A percentile compares a stretch with the other conserved stretches of the same genome.
phyloP scores from a whole-genome alignment of 2,329 filamentous ascomycete genomes.

The Beauveria brongniartii region DNA sequence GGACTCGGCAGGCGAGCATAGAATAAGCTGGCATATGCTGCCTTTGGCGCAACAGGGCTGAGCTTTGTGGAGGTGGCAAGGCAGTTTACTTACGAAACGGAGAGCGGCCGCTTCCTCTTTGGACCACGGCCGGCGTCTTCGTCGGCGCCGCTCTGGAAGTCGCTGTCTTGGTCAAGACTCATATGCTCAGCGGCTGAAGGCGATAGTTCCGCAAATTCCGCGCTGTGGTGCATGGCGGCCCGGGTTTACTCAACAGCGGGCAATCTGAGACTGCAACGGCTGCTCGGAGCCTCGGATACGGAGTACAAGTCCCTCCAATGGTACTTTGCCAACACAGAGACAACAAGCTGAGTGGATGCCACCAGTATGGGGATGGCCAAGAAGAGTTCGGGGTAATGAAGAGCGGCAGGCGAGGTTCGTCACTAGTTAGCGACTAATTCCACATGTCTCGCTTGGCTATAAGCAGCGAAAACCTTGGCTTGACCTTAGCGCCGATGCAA shows the following conservation, averaged over 20 bases:
- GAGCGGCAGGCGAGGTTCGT: constrained; percentile 14
- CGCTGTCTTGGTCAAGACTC: constrained; percentile 36
- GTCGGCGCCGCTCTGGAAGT: constrained; percentile 43
- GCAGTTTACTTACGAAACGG: constrained; percentile 44
- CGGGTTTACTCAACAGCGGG: not conserved
- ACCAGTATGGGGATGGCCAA: not conserved
- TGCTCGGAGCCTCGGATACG: not conserved
- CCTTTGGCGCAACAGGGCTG: not conserved
- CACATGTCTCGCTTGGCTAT: not conserved
- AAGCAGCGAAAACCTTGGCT: not conserved
- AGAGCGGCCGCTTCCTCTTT: constrained; percentile 54
- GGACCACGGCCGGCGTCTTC: constrained; percentile 35
- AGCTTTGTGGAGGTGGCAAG: constrained; percentile 8
- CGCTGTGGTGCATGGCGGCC: not conserved
- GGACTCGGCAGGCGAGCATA: not conserved
- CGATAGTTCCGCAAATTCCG: constrained; percentile 15
- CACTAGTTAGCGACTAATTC: not conserved
- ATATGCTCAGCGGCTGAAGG: constrained; percentile 23
- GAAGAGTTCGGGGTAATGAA: constrained; percentile 13
- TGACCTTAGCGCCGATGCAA: not conserved
- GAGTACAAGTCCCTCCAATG: not conserved
- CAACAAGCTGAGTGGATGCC: not conserved
- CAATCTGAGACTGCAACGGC: not conserved
- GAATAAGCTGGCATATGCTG: not conserved
- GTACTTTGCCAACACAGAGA: not conserved